These are phyloP conservation scores for Phallus indusiatus DNA, from an alignment of 768 basidiomycete genomes.

Conservation along the genomic window DNA sequence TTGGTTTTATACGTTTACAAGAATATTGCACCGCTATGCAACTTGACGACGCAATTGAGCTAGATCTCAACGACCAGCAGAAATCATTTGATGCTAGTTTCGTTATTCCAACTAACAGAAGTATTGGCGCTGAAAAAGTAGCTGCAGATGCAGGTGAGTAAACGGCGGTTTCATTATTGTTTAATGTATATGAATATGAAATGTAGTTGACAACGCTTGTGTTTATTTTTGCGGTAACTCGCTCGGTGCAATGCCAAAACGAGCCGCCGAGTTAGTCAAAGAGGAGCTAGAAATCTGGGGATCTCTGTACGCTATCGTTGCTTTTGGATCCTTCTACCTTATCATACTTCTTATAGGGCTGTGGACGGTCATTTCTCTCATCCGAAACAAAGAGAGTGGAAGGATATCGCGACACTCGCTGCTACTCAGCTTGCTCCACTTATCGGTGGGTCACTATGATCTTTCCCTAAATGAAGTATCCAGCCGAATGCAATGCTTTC, in stretches of 20 bases:
- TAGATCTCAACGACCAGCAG: conserved; percentile 28
- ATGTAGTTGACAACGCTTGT: conserved; percentile 39
- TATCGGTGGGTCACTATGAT: conserved; percentile 48
- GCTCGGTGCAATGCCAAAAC: conserved; percentile 71
- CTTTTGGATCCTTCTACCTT: not conserved
- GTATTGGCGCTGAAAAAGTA: conserved; percentile 33
- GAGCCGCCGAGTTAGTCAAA: conserved; percentile 59
- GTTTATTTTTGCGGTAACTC: conserved; percentile 96
- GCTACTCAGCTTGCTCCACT: conserved; percentile 69
- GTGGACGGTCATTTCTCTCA: conserved; percentile 88
- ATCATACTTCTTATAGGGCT: conserved; percentile 39
- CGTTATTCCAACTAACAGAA: conserved; percentile 35
- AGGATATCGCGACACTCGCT: conserved; percentile 61
- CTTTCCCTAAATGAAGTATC: not conserved
- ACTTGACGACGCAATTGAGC: not conserved
- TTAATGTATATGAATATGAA: conserved; percentile 1
- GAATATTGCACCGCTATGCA: not conserved
- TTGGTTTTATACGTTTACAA: not conserved
- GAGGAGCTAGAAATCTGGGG: conserved; percentile 85
- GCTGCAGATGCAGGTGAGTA: conserved; percentile 12
- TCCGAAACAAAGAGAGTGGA: conserved; percentile 79
- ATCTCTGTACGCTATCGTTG: conserved; percentile 28
- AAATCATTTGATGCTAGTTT: conserved; percentile 15
- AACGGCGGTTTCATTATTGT: not conserved
- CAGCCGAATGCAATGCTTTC: conserved; percentile 5